Base-by-base conservation (phyloP, 1,139 yeast genomes). In the Williopsis jadinii region DNA sequence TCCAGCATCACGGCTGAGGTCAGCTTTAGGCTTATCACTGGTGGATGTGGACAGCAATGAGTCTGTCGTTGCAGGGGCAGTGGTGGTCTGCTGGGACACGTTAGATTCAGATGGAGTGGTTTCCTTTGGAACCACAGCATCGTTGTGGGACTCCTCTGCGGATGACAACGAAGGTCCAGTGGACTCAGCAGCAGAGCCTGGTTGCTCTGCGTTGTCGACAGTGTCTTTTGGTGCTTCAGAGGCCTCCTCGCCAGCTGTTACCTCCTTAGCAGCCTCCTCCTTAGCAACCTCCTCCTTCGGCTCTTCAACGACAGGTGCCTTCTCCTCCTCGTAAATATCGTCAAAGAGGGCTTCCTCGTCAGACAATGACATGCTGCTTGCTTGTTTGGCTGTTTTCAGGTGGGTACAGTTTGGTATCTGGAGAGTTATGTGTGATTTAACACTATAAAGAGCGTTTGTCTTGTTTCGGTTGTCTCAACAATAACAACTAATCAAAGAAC, bases 1-100 rank as follows among this genome's bases (percentile, higher is more conserved):
- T 43, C 97, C 95, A 48, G 76, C 75, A 52, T 73, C 76, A 59
- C 82, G 65, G 28, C 67, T 63, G 30, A 67, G 54, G 44, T 66
- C 70, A 12, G 70, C 72, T 43, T 58, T 67, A 32, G 52, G 56
- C 26, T 27, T 44, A 24, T 36, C 39, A 30, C 41, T 19, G 48
- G 15, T 32, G 14, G 39, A 12, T 15, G 34, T 19, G 32, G 48
- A 28, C 41, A 50, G 36, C 9, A 6, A 13, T 44, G 54, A 53
- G 41, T 59, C 44, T 43, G 56, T 45, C 40, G 55, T 45, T 40
- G 59, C 36, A 48, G 56, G 42, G 41, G 62, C 40, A 48, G 58
- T 29, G 47, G 59, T 42, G 54, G 60, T 34, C 49, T 58, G 30
- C 28, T 47, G 34, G 11, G 32, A 11, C 10, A 27, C 32, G 34